Base-by-base conservation (phyloP, 495 filamentous ascomycete species). In the Talaromyces proteolyticus region DNA sequence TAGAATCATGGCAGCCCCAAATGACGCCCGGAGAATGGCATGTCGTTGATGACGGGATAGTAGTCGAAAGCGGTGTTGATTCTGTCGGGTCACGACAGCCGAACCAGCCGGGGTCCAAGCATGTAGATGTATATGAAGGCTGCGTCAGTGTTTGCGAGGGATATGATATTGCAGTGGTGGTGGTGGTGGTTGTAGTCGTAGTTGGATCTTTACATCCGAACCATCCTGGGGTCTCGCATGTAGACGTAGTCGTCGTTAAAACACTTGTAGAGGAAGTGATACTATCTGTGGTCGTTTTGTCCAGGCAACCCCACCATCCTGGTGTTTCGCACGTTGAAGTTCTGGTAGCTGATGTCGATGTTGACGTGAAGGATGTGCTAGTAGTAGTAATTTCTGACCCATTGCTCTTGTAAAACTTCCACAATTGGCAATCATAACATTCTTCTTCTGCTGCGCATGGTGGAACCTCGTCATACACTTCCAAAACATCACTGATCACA, bases 401-500 rank as follows among this genome's bases (percentile, higher is more conserved):
- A 59, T 97, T 96, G 57, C 90, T 94, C 55, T 83, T 82, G 56
- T 89, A 92, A 69, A 87, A 96, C 61, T 96, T 95, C 93, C 93
- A 98, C 36, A 84, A 81, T 55, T 81, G 85, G 56, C 93, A 98
- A 60, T 98, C 93, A 44, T 84, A 77, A 66, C 93, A 97, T 48
- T 95, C 89, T 8, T 69, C 67, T 53, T 83, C 77, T 3, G 82
- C 73, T 0, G 81, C 82, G 65, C 93, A 98, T 53, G 80, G 67
- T 1, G 93, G 84, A 1, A 91, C 86, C 7, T 73, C 68, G 44
- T 90, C 86, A 52, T 96, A 97, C 53, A 76, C 79, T 58, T 86
- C 75, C 45, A 96, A 76, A 7, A 97, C 89, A 64, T 96, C 87
- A 19, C 77, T 73, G 52, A 97, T 95, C 36, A 96, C 91, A 19